Evolutionary conservation across 805 yeast genomes (phyloP), one percentile per base, ranked within the genome.

Genomic region (Kuraishia ogatae): DNA sequence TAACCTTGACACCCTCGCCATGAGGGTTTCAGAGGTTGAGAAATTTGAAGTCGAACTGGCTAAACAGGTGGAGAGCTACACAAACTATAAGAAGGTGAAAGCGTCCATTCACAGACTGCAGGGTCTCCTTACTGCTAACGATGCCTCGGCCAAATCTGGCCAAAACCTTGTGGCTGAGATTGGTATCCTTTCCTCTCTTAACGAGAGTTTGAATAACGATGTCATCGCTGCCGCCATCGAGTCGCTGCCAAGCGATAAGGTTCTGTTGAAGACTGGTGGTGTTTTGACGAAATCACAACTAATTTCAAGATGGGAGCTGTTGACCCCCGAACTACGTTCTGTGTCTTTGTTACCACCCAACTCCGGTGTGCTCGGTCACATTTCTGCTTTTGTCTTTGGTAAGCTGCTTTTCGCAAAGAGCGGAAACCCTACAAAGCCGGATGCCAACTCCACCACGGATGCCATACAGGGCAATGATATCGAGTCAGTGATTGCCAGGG

Each of bases 341-440:
- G 92, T 96, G 7, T 84, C 97, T 3, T 74, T 94, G 62, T 80
- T 92, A 58, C 97, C 98, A 55, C 96, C 96, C 62, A 89, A 93
- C 65, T 96, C 99, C 24, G 99, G 99, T 65, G 80, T 94, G 54
- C 80, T 93, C 62, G 98, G 97, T 29, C 97, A 94, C 70, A 69
- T 91, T 49, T 80, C 96, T 6, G 92, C 98, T 19, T 76, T 79
- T 60, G 55, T 90, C 8, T 87, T 92, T 66, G 86, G 96, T 39
- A 81, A 80, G 62, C 77, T 92, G 58, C 78, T 93, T 64, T 78
- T 89, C 63, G 77, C 87, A 28, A 94, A 91, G 67, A 75, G 80
- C 58, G 98, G 98, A 50, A 72, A 82, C 56, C 91, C 96, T 17
- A 65, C 29, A 7, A 29, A 54, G 52, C 57, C 66, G 7, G 71